phyloP scores from a whole-genome alignment of 257 asterid species.

The Mentha longifolia region DNA sequence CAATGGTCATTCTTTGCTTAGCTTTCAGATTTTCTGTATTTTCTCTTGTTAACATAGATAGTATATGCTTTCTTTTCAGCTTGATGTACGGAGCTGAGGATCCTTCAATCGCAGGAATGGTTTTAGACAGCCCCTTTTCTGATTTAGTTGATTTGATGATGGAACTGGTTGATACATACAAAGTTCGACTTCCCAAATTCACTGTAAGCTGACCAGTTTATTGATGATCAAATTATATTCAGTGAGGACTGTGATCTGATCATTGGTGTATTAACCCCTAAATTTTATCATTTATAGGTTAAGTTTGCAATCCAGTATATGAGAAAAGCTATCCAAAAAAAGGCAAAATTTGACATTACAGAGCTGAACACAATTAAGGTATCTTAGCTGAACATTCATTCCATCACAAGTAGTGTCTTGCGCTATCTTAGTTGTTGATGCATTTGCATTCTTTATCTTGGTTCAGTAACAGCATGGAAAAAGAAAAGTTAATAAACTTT shows the following conservation, averaged over 20 bases:
- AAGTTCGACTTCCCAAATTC: conserved; percentile 90
- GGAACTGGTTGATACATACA: conserved; percentile 93
- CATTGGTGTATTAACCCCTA: neutral
- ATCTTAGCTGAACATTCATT: conserved; percentile 26
- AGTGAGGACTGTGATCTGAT: conserved; percentile 18
- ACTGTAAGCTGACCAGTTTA: conserved; percentile 58
- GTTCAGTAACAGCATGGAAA: neutral
- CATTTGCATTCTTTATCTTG: neutral
- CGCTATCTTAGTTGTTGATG: neutral
- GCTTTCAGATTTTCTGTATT: neutral
- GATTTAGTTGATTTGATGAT: conserved; percentile 96
- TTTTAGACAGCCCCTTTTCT: conserved; percentile 93
- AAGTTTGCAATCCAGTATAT: conserved; percentile 90
- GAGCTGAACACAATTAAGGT: conserved; percentile 90
- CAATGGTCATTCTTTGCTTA: conserved; percentile 4
- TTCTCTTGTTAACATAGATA: conserved; percentile 8
- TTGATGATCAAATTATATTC: neutral
- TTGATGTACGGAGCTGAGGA: conserved; percentile 95
- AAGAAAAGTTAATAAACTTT: neutral
- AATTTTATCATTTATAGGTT: conserved; percentile 50
- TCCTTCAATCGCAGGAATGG: conserved; percentile 99
- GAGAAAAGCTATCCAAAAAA: conserved; percentile 77
- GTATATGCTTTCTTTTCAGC: conserved; percentile 59
- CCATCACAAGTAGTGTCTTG: neutral
- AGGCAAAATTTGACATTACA: conserved; percentile 86